Percentiles rank a stretch among this genome's conserved stretches.
Conservation (phyloP, 495 filamentous ascomycete species). For the Neurospora sp. region DNA sequence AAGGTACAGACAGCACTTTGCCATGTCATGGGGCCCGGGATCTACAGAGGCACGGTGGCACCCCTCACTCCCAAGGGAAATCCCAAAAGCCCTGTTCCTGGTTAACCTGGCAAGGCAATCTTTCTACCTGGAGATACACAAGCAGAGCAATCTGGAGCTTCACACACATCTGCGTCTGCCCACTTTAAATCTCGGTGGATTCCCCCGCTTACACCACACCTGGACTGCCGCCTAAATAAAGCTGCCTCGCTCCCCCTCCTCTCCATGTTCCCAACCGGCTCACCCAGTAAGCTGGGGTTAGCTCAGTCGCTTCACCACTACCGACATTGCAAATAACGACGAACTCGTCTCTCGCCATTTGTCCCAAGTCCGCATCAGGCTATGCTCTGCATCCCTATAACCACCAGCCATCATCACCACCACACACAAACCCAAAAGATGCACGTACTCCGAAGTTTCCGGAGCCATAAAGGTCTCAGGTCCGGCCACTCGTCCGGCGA, state of each 20-base stretch:
- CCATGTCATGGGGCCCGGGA: background rate
- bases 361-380: background rate
- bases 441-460: slow-evolving; percentile 19
- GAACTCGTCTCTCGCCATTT: background rate
- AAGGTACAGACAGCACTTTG: background rate
- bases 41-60: background rate
- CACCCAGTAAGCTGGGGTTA: background rate
- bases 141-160: background rate
- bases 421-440: slow-evolving; percentile 11
- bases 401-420: slow-evolving; percentile 3
- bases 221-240: background rate
- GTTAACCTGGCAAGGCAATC: background rate
- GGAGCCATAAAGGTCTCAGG: slow-evolving; percentile 19
- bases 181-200: background rate
- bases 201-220: background rate
- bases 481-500: background rate
- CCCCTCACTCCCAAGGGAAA: background rate
- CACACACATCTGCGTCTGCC: background rate
- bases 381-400: slow-evolving; percentile 16
- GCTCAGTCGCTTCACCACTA: background rate
- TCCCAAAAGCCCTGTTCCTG: background rate
- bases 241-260: background rate
- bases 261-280: background rate
- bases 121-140: background rate
- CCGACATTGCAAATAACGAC: background rate